phyloP scores from a whole-genome alignment of 768 basidiomycete genomes.

The Lactarius tabidus region DNA sequence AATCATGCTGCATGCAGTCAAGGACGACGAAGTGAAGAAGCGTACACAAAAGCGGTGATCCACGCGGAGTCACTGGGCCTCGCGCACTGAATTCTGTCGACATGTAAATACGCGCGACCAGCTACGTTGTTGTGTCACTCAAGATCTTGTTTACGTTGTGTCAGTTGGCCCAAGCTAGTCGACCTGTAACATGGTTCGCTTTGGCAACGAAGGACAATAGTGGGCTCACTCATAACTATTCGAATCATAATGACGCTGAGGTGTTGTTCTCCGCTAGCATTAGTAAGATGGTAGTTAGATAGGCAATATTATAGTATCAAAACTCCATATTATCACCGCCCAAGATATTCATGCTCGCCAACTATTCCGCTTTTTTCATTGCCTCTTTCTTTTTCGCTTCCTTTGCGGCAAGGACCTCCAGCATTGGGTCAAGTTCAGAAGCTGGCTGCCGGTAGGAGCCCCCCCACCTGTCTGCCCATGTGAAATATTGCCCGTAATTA shows the following conservation, averaged over 20 bases:
- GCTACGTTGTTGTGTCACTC: not conserved
- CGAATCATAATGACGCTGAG: not conserved
- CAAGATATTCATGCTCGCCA: not conserved
- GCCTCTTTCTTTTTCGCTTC: conserved; percentile 19
- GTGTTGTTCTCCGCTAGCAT: not conserved
- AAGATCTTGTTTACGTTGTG: not conserved
- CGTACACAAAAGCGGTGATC: conserved; percentile 36
- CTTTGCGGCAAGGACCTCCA: conserved; percentile 50
- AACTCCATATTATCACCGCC: conserved; percentile 8
- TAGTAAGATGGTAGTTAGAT: conserved; percentile 15
- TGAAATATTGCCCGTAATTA: conserved; percentile 98
- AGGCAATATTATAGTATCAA: conserved; percentile 5
- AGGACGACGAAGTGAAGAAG: conserved; percentile 84
- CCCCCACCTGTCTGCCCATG: conserved; percentile 82
- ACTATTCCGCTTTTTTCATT: conserved; percentile 14
- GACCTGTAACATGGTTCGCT: not conserved
- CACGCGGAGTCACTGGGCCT: not conserved
- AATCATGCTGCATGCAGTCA: conserved; percentile 78
- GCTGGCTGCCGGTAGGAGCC: conserved; percentile 89
- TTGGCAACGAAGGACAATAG: not conserved
- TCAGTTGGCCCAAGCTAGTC: not conserved
- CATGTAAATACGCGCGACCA: not conserved
- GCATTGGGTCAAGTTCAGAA: conserved; percentile 76
- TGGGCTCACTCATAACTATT: not conserved
- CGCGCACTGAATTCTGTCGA: not conserved